Conservation (phyloP, 2,329 filamentous ascomycete genomes). For the Colletotrichum sp. region DNA sequence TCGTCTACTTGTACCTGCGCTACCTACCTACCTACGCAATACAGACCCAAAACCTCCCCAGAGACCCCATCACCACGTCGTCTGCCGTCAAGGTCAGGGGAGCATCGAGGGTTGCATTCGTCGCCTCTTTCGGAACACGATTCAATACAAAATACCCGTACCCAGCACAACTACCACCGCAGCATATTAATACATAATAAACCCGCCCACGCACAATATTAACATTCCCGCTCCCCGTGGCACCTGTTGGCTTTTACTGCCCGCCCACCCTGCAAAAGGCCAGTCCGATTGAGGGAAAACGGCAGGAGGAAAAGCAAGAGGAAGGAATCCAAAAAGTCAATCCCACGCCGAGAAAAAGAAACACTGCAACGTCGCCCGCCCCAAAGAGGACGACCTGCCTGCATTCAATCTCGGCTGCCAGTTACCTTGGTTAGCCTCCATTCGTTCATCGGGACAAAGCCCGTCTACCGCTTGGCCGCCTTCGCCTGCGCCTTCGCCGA, state of each 20-base stretch:
- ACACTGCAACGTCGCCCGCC: conserved; percentile 2
- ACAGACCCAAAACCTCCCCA: not conserved
- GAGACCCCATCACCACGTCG: not conserved
- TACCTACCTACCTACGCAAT: not conserved
- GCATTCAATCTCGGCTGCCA: conserved; percentile 1
- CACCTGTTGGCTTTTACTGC: not conserved
- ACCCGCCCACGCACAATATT: not conserved
- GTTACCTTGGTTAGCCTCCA: conserved; percentile 5
- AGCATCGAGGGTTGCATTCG: conserved; percentile 9
- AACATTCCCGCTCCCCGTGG: conserved; percentile 2
- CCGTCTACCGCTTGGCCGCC: not conserved
- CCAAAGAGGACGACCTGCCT: not conserved
- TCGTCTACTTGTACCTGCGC: not conserved
- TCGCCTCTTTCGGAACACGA: not conserved
- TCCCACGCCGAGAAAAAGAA: not conserved
- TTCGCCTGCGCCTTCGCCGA: not conserved
- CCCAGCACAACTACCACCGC: not conserved
- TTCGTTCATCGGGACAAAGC: conserved; percentile 2
- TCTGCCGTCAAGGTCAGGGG: conserved; percentile 11
- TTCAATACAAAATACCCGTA: not conserved
- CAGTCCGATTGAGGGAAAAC: not conserved
- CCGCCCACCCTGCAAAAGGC: not conserved
- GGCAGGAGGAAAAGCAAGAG: conserved; percentile 2
- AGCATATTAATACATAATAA: conserved; percentile 8
- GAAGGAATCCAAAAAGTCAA: not conserved